Conservation (phyloP, 2,329 filamentous ascomycete species). For the Sclerotinia glacialis region DNA sequence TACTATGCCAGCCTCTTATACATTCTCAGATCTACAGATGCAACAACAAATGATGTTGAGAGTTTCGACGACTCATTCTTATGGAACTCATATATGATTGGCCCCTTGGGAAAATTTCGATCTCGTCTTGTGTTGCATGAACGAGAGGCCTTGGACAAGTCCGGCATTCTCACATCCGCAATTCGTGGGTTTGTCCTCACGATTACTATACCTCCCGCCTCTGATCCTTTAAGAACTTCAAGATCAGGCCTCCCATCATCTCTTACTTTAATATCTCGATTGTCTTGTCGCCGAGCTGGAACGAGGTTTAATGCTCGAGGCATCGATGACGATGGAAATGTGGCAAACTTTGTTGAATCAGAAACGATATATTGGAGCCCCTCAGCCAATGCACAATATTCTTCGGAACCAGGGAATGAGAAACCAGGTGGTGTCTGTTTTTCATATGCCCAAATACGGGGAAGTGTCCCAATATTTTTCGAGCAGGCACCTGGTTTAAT, state of each 20-base stretch:
- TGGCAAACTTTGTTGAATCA: constrained; percentile 98
- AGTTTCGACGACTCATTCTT: constrained; percentile 89
- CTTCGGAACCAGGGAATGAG: constrained; percentile 29
- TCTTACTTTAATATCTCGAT: constrained; percentile 83
- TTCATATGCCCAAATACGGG: constrained; percentile 89
- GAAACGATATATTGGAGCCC: constrained; percentile 90
- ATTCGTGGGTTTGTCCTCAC: constrained; percentile 91
- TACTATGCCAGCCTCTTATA: constrained; percentile 21
- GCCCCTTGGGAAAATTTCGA: constrained; percentile 84
- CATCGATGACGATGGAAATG: constrained; percentile 95
- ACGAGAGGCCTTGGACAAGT: constrained; percentile 76
- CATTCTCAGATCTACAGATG: constrained; percentile 63
- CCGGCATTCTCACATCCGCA: constrained; percentile 84
- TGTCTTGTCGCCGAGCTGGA: constrained; percentile 87
- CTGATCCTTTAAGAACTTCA: constrained; percentile 65
- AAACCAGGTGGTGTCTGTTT: constrained; percentile 64
- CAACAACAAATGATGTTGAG: constrained; percentile 80
- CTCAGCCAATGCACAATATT: constrained; percentile 40
- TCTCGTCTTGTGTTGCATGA: constrained; percentile 74
- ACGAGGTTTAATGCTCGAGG: constrained; percentile 96
- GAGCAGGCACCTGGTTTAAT: constrained; percentile 86
- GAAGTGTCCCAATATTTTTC: constrained; percentile 96
- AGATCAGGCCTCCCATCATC: constrained; percentile 74
- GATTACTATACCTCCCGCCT: constrained; percentile 75
- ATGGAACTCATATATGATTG: constrained; percentile 99